A percentile compares a stretch with the other conserved stretches of the same genome.
Conservation (phyloP, 345 rosid genomes). For the Balakata baccata region DNA sequence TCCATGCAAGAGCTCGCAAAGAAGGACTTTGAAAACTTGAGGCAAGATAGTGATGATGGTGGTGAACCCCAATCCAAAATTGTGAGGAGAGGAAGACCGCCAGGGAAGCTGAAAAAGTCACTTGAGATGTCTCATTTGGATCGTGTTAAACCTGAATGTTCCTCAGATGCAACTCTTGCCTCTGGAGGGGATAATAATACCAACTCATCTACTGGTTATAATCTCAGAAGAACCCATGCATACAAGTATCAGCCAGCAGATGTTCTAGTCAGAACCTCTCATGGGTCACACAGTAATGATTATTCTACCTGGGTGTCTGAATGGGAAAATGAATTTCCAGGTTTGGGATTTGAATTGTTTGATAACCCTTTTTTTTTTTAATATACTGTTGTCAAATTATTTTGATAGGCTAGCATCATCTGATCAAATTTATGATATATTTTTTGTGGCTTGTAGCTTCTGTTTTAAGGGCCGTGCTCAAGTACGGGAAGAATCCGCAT, state of each 20-base stretch:
- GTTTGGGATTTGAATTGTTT: constrained; percentile 30
- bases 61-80: constrained; percentile 58
- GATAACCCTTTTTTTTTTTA: neutral
- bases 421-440: constrained; percentile 6
- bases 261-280: constrained; percentile 44
- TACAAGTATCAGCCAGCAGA: constrained; percentile 54
- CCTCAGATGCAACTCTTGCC: constrained; percentile 63
- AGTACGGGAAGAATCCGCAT: constrained; percentile 77
- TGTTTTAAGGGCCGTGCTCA: constrained; percentile 76
- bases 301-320: constrained; percentile 56
- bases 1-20: constrained; percentile 87
- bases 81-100: constrained; percentile 71
- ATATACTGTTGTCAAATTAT: neutral
- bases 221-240: constrained; percentile 57
- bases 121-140: constrained; percentile 54
- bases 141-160: constrained; percentile 53
- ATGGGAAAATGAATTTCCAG: constrained; percentile 93
- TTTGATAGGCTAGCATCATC: neutral
- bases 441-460: constrained; percentile 60
- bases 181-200: constrained; percentile 57
- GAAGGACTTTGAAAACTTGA: constrained; percentile 84
- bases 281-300: constrained; percentile 50
- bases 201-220: constrained; percentile 45
- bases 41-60: constrained; percentile 88
- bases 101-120: constrained; percentile 58